phyloP scores from a whole-genome alignment of 106 monocot genomes.

The Chionographis japonica region DNA sequence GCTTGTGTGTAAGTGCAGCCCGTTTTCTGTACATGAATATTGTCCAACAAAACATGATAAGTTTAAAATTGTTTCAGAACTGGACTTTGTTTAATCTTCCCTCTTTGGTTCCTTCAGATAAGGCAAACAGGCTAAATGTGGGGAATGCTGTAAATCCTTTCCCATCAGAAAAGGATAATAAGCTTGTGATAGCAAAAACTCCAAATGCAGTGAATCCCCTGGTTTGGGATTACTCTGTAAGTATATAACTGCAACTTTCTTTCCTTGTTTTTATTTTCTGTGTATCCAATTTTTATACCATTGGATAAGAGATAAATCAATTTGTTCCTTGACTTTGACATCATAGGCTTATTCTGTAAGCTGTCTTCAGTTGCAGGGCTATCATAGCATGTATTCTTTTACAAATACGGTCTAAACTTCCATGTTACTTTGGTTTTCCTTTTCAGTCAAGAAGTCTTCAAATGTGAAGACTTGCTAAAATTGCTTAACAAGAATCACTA shows the following conservation, averaged over 20 bases:
- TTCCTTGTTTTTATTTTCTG: not conserved
- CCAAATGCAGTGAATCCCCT: conserved; percentile 93
- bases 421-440: too few species aligned
- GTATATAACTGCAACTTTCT: conserved; percentile 9
- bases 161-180: conserved; percentile 66
- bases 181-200: conserved; percentile 72
- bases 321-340: too few species aligned
- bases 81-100: not conserved
- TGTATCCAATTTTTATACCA: not conserved
- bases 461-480: too few species aligned
- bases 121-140: conserved; percentile 64
- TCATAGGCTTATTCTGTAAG: too few species aligned
- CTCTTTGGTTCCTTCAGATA: conserved; percentile 40
- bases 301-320: too few species aligned
- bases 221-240: conserved; percentile 82
- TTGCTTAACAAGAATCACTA: too few species aligned
- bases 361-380: too few species aligned
- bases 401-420: too few species aligned
- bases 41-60: not conserved
- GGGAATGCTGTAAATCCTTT: conserved; percentile 75
- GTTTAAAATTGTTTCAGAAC: not conserved
- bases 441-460: too few species aligned
- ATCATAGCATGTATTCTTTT: too few species aligned
- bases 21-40: not conserved
- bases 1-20: conserved; percentile 62